Percentiles rank a stretch among this genome's conserved stretches.
phyloP scores from a whole-genome alignment of 192 early-diverging fungal species.

The Coemansia sp. region DNA sequence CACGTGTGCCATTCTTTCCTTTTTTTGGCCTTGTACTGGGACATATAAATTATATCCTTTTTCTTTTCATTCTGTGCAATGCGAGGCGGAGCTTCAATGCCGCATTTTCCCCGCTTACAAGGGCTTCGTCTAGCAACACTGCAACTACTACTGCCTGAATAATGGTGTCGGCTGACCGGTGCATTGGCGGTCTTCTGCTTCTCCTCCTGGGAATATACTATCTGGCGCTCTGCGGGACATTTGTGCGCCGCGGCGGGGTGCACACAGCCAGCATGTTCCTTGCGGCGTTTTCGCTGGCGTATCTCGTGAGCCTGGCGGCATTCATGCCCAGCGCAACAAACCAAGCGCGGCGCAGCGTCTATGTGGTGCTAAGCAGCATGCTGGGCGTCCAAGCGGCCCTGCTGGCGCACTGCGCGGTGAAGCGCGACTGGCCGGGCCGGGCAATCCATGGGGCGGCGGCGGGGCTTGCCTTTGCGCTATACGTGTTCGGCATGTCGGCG shows the following conservation, averaged over 20 bases:
- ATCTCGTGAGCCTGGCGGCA: background rate
- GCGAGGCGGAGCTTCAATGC: too few relatives aligned
- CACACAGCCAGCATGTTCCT: conserved; percentile 1
- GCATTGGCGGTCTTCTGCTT: background rate
- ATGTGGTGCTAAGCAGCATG: background rate
- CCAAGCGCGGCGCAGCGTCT: background rate
- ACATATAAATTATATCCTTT: too few relatives aligned
- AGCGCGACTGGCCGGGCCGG: background rate
- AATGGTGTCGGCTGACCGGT: background rate
- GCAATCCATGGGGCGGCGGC: background rate
- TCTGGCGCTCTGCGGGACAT: background rate
- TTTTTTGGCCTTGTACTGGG: too few relatives aligned
- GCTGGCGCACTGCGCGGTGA: background rate
- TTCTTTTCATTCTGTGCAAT: too few relatives aligned
- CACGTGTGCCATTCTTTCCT: too few relatives aligned
- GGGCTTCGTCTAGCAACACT: too few relatives aligned
- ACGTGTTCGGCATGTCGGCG: background rate
- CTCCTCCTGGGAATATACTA: background rate
- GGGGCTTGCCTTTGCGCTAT: background rate
- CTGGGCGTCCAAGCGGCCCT: background rate
- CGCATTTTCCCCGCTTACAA: too few relatives aligned
- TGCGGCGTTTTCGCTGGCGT: background rate
- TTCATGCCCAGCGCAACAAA: conserved; percentile 1
- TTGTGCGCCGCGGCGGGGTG: background rate
- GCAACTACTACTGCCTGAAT: background rate